Base-by-base conservation (phyloP, 2,329 filamentous ascomycete genomes). In the Cadophora malorum region DNA sequence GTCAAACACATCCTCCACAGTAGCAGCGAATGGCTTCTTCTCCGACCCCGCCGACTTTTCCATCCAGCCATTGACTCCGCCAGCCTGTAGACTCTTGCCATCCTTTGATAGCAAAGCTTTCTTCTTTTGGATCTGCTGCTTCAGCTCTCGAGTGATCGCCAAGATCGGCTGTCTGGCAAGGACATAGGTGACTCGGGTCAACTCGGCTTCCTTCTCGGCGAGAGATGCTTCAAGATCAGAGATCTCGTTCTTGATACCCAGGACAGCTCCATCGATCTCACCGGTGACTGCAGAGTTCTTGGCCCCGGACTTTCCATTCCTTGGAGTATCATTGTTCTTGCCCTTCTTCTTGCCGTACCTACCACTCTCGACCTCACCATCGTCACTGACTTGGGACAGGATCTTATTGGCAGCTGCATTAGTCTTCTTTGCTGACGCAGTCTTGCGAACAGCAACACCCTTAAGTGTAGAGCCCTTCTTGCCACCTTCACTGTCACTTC, bases 1-100 rank as follows among this genome's bases (percentile, higher is more conserved):
- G 16, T 47, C 45, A 31, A 41, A 47, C 4, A 16, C 59, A 62
- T 62, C 59, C 59, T 62, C 59, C 4, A 62, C 59, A n/a, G 45
- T 49, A 50, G 59, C 59, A 33, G 41, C 59, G 25, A 49, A 21
- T 21, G 41, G n/a, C 41, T 49, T 35, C 19, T 31, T 10, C 25
- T 50, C 41, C 16, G 19, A 19, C 41, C 19, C 25, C 6, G 25
- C 31, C 50, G 21, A 28, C 6, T 31, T 28, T 4, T 23, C 50
- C 8, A 9, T 4, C 5, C 28, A 6, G 31, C 50, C 28, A 28
- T 28, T 33, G 50, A 21, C 16, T 31, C 14, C 28, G 9, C 9
- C 6, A 25, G 21, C 50, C 50, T 55, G 28, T 23, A 33, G 31
- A 14, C 28, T 55, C 50, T 55, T 55, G 23, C 8, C 21, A 31